A percentile compares a stretch with the other conserved stretches of the same genome.
Evolutionary conservation across 2,329 filamentous ascomycete genomes (phyloP).

Genomic region (Cyphellophora europaea): DNA sequence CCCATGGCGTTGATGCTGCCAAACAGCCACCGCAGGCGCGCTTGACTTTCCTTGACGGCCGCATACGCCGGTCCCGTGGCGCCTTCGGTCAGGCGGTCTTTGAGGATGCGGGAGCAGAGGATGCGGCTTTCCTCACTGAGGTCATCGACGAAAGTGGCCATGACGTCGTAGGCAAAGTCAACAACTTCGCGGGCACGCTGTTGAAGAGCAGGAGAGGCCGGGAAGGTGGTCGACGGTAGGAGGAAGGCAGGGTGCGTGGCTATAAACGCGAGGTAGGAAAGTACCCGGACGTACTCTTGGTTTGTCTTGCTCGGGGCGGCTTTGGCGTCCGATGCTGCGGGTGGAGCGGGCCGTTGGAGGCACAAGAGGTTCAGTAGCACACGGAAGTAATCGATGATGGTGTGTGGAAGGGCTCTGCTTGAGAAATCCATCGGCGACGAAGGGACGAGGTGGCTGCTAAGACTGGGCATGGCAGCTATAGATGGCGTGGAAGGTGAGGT

Average conservation of each 20-base stretch:
- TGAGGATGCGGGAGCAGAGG: conserved; percentile 32
- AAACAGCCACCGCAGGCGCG: conserved; percentile 12
- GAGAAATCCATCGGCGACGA: conserved; percentile 1
- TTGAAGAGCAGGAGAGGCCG: not conserved
- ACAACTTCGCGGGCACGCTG: conserved; percentile 9
- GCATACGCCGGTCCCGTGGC: not conserved
- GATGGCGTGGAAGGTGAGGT: conserved; percentile 1
- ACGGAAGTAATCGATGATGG: conserved; percentile 9
- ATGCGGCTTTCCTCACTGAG: conserved; percentile 34
- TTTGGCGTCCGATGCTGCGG: conserved; percentile 2
- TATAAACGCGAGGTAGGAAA: conserved; percentile 19
- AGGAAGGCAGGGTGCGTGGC: conserved; percentile 22
- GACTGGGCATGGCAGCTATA: not conserved
- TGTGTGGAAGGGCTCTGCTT: conserved; percentile 1
- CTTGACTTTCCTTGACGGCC: not conserved
- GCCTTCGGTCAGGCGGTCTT: conserved; percentile 22
- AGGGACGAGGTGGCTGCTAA: not conserved
- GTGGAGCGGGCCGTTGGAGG: conserved; percentile 9
- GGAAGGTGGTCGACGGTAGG: conserved; percentile 18
- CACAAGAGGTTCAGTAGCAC: conserved; percentile 15
- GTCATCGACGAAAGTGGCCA: conserved; percentile 33
- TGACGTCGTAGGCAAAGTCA: conserved; percentile 33
- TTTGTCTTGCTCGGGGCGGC: conserved; percentile 12
- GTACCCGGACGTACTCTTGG: conserved; percentile 15
- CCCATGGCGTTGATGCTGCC: conserved; percentile 16